Evolutionary conservation across 2,329 filamentous ascomycete species (phyloP).

Genomic region (Trichoderma breve): DNA sequence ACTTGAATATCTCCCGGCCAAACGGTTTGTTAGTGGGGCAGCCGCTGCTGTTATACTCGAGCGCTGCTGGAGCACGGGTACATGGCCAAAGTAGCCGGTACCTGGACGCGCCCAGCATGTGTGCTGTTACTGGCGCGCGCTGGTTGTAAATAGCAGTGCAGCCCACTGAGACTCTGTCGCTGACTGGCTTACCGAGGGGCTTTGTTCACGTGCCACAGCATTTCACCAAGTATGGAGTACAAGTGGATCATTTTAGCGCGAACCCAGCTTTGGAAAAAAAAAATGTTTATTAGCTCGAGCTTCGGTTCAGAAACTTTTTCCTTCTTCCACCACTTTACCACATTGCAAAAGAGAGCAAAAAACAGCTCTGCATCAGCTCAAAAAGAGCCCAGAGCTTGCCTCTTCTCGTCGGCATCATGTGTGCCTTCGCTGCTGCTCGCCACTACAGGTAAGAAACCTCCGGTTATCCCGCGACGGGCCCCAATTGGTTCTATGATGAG

Average conservation of each 20-base stretch:
- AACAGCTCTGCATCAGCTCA: not conserved
- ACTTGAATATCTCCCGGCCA: conserved; percentile 9
- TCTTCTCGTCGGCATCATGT: not conserved
- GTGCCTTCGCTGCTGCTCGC: not conserved
- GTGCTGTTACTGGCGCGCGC: not conserved
- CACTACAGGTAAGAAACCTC: not conserved
- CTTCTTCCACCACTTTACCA: not conserved
- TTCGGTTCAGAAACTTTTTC: not conserved
- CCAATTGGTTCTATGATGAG: conserved; percentile 38
- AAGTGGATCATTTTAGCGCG: conserved; percentile 8
- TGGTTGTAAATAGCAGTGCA: not conserved
- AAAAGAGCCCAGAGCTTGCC: not conserved
- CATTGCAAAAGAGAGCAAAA: not conserved
- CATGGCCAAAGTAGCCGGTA: not conserved
- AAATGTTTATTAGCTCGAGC: conserved; percentile 14
- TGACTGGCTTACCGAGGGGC: conserved; percentile 11
- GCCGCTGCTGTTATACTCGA: conserved; percentile 14
- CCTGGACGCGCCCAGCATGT: not conserved
- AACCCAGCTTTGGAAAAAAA: conserved; percentile 5
- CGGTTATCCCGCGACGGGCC: not conserved
- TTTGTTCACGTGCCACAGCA: conserved; percentile 19
- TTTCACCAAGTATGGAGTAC: conserved; percentile 15
- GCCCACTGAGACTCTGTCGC: not conserved
- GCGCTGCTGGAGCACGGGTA: conserved; percentile 2
- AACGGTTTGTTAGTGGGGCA: conserved; percentile 14